Conservation (phyloP, 306 rosid species). For the Quercus glauca region DNA sequence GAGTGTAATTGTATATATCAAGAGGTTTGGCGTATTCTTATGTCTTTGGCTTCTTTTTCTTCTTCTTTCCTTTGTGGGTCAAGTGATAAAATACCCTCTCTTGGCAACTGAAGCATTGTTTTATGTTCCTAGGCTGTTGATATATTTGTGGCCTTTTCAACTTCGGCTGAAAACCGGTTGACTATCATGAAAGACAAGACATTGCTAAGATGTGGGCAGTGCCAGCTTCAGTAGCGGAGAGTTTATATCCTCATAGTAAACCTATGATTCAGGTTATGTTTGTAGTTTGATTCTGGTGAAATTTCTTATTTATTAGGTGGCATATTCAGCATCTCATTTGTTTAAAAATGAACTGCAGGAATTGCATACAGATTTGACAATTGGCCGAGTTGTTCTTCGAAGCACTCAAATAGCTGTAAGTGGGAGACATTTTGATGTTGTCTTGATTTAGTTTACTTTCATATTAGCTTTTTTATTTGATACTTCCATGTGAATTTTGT, state of each 20-base stretch:
- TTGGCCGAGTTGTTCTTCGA: slow-evolving; percentile 72
- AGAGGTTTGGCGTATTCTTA: slow-evolving; percentile 52
- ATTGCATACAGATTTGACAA: slow-evolving; percentile 40
- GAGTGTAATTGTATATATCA: slow-evolving; percentile 53
- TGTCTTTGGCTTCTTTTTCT: background rate
- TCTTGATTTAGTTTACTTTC: background rate
- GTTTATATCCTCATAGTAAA: slow-evolving; percentile 64
- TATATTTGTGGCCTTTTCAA: slow-evolving; percentile 75
- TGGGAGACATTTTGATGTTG: slow-evolving; percentile 14
- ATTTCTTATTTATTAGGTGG: slow-evolving; percentile 8
- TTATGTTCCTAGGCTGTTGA: slow-evolving; percentile 73
- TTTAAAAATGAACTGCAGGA: slow-evolving; percentile 51
- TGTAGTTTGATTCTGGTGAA: background rate
- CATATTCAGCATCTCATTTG: slow-evolving; percentile 32
- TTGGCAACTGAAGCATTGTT: slow-evolving; percentile 5
- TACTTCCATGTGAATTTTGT: slow-evolving; percentile 35
- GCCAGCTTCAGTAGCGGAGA: slow-evolving; percentile 50
- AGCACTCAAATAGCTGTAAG: slow-evolving; percentile 50
- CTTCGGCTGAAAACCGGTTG: slow-evolving; percentile 57
- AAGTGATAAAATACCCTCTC: background rate
- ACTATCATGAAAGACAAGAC: slow-evolving; percentile 55
- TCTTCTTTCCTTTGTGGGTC: background rate
- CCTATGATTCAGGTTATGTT: slow-evolving; percentile 67
- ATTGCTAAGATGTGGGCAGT: slow-evolving; percentile 67
- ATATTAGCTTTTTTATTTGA: slow-evolving; percentile 15